Base-by-base conservation (phyloP, 2,329 filamentous ascomycete species). In the Fusarium sp. region DNA sequence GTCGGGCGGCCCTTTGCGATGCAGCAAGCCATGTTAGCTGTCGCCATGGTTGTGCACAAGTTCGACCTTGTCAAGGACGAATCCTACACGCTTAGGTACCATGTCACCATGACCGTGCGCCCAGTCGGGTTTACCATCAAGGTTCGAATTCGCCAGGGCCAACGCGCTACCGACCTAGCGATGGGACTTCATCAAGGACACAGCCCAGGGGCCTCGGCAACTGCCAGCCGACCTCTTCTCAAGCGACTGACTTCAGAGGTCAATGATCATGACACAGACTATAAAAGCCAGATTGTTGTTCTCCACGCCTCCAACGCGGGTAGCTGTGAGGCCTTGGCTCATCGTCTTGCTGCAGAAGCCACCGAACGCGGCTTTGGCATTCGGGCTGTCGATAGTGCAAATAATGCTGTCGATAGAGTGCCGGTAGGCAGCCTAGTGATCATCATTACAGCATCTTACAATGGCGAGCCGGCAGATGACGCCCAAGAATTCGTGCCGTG, bases 301-400 rank as follows among this genome's bases (percentile, higher is more conserved):
- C 82, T 88, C 33, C 92, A 90, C 68, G 90, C 90, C 3, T 89
- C 87, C 15, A 91, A 92, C 70, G 86, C 85, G 2, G 90, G 90
- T 1, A 93, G 89, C 2, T 92, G 89, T 72, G 87, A 92, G 72
- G 80, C 85, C 1, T 79, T 92, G 88, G 89, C 1, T 83, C 88
- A 58, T 79, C 27, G 82, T 19, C 70, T 92, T 13, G 86, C 86
- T 0, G 77, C 80, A 7, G 82, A 86, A 68, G 88, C 88, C 1
- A 66, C 77, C 2, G 72, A 72, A 4, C 84, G 85, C 64, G 89
- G 89, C 0, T 91, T 86, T 72, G 78, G 77, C 4, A 75, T 88
- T 4, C 79, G 82, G 21, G 79, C 81, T 4, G 74, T 93, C 36
- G 87, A 93, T 69, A 78, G 80, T 0, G 88, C 85, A 0, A 84